phyloP scores from a whole-genome alignment of 1,139 yeast genomes.

The Taphrina populina region DNA sequence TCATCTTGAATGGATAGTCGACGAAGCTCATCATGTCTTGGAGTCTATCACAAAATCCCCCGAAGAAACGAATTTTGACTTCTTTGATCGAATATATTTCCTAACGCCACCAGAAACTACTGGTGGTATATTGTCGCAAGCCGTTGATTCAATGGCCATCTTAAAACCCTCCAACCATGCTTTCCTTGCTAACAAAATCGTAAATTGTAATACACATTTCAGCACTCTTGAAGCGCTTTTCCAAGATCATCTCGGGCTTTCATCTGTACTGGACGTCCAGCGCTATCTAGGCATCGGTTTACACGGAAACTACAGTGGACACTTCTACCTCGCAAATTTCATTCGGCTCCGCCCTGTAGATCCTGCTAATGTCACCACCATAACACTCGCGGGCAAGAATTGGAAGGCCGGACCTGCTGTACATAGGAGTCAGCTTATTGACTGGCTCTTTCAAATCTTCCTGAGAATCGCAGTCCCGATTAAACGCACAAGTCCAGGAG shows the following conservation, averaged over 20 bases:
- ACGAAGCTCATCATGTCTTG: constrained; percentile 20
- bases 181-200: constrained; percentile 22
- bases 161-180: constrained; percentile 17
- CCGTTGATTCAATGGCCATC: constrained; percentile 12
- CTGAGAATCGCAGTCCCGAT: constrained; percentile 19
- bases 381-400: constrained; percentile 11
- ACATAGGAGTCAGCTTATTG: constrained; percentile 12
- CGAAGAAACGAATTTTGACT: constrained; percentile 22
- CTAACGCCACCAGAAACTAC: constrained; percentile 9
- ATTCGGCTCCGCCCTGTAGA: constrained; percentile 20
- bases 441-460: constrained; percentile 21
- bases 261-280: constrained; percentile 6
- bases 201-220: constrained; percentile 12
- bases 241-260: constrained; percentile 3
- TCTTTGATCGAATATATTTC: constrained; percentile 27
- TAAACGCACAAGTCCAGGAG: neutral
- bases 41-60: constrained; percentile 18
- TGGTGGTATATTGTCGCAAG: constrained; percentile 24
- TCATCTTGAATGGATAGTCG: constrained; percentile 24
- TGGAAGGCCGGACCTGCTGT: constrained; percentile 22
- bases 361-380: constrained; percentile 15
- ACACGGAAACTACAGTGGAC: constrained; percentile 9
- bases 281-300: constrained; percentile 13
- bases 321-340: constrained; percentile 6
- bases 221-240: constrained; percentile 12